These are phyloP conservation scores for Penicillium arizonense DNA, from an alignment of 495 filamentous ascomycete genomes.

Conservation along the genomic window DNA sequence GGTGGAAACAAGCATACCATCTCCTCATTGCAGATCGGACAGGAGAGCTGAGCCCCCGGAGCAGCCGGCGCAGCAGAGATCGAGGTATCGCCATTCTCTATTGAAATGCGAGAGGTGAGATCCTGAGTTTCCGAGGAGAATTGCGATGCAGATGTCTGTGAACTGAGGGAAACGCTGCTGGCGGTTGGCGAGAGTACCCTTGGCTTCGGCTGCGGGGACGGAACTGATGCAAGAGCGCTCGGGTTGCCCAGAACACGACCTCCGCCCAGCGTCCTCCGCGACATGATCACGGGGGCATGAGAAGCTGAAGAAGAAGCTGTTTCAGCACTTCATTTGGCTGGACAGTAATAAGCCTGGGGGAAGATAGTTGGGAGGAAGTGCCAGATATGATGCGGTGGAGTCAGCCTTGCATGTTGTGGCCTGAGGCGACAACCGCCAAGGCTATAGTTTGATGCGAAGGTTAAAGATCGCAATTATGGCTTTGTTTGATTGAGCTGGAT, in stretches of 20 bases:
- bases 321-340: constrained; percentile 21
- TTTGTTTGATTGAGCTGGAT: too few relatives aligned
- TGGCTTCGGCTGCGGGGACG: constrained; percentile 53
- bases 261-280: constrained; percentile 80
- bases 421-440: constrained; percentile 13
- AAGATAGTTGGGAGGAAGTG: constrained; percentile 12
- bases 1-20: constrained; percentile 59
- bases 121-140: constrained; percentile 58
- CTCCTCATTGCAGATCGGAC: constrained; percentile 95
- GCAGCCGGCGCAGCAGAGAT: constrained; percentile 51
- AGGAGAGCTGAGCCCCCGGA: constrained; percentile 67
- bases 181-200: constrained; percentile 58
- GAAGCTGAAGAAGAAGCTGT: constrained; percentile 23
- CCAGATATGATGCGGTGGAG: constrained; percentile 30
- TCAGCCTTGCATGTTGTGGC: constrained; percentile 21
- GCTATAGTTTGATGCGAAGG: too few relatives aligned
- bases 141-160: constrained; percentile 60
- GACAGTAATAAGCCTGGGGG: constrained; percentile 12
- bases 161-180: constrained; percentile 59
- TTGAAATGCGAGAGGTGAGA: constrained; percentile 55
- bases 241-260: constrained; percentile 85
- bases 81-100: constrained; percentile 49
- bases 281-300: constrained; percentile 60
- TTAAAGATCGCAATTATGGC: too few relatives aligned
- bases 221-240: constrained; percentile 67